Evolutionary conservation across 2,329 filamentous ascomycete genomes (phyloP).

Genomic region (Diaporthe eres): DNA sequence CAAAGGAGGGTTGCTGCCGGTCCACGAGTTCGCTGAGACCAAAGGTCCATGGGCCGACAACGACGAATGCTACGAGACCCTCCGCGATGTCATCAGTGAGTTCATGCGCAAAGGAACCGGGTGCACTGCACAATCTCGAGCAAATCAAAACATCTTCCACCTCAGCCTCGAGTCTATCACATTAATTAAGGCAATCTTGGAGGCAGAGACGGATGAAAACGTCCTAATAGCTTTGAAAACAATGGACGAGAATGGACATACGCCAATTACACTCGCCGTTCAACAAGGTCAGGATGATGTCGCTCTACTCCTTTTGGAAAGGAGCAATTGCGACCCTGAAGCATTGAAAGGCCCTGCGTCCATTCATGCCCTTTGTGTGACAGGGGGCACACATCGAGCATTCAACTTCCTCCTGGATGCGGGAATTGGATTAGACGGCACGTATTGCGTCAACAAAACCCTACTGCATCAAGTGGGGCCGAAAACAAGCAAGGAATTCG

Average conservation of each 20-base stretch:
- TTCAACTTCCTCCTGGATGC: neutral
- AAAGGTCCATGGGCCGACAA: too few relatives aligned
- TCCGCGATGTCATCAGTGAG: neutral
- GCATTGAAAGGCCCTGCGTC: neutral
- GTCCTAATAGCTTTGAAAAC: neutral
- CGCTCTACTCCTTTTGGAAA: neutral
- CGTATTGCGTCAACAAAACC: neutral
- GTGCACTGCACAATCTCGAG: neutral
- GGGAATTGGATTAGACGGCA: neutral
- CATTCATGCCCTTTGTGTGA: neutral
- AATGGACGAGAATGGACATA: neutral
- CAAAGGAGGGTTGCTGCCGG: too few relatives aligned
- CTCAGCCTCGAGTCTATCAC: too few relatives aligned
- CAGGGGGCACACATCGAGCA: neutral
- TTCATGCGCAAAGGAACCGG: neutral
- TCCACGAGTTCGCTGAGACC: too few relatives aligned
- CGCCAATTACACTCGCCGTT: neutral
- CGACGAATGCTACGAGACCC: too few relatives aligned
- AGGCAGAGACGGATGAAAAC: neutral
- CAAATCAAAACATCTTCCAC: neutral
- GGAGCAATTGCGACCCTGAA: neutral
- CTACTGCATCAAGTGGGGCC: neutral
- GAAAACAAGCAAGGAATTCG: neutral
- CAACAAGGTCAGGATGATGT: neutral
- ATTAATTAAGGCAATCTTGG: neutral